Conservation (phyloP, 1,284 basidiomycete species). For the Cutaneotrichosporon sp. region DNA sequence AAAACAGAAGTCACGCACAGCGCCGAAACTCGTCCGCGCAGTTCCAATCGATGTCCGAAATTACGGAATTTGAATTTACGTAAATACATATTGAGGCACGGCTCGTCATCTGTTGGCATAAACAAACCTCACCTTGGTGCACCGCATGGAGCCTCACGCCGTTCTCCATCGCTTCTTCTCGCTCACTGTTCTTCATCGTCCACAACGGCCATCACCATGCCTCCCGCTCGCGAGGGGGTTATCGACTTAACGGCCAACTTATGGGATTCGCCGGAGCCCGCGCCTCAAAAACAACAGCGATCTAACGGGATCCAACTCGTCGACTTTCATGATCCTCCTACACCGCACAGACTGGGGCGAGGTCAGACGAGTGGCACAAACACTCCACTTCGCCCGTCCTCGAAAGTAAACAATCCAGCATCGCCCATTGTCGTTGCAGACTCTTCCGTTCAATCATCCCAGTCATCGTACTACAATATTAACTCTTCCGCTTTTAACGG, state of each 20-base stretch:
- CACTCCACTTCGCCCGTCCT: background rate
- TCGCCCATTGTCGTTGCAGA: background rate
- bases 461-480: background rate
- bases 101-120: too few species aligned
- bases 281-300: background rate
- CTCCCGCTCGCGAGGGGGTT: background rate
- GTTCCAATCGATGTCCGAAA: too few species aligned
- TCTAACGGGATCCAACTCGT: background rate
- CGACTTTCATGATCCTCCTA: background rate
- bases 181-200: too few species aligned
- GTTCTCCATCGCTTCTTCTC: too few species aligned
- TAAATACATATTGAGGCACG: too few species aligned
- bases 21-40: too few species aligned
- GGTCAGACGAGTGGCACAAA: background rate
- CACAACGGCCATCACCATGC: too few species aligned
- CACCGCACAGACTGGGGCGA: background rate
- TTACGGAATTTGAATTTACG: too few species aligned
- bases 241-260: slow-evolving; percentile 5
- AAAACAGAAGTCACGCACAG: too few species aligned
- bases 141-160: too few species aligned
- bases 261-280: background rate
- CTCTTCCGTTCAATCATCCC: slow-evolving; percentile 1
- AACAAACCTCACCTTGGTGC: too few species aligned
- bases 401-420: background rate
- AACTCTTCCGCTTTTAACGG: background rate